Conservation (phyloP, 192 early-diverging fungal species). For the Gaertneriomyces sp. region DNA sequence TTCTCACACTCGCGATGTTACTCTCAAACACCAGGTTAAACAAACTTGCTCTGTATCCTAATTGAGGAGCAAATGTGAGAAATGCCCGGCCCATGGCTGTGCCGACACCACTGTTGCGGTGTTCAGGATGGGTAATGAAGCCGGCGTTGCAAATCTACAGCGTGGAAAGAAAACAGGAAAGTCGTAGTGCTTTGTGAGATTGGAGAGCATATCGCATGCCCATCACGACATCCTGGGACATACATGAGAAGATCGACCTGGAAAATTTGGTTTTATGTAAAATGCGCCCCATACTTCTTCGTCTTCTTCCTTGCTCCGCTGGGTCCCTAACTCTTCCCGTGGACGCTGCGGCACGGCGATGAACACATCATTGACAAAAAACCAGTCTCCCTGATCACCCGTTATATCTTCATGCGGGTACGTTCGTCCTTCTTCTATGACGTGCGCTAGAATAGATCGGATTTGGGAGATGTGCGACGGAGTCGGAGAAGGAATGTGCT, state of each 20-base stretch:
- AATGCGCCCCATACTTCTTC: conserved; percentile 59
- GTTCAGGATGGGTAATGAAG: conserved; percentile 52
- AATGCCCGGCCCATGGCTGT: conserved; percentile 61
- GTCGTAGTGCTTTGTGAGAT: neutral
- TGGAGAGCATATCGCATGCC: neutral
- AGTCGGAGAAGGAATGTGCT: no score
- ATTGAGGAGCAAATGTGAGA: conserved; percentile 53
- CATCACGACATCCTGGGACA: conserved; percentile 33
- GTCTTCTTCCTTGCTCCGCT: neutral
- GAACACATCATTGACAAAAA: no score
- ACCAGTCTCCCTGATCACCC: no score
- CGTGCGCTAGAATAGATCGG: no score
- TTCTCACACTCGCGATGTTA: conserved; percentile 58
- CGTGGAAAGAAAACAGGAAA: neutral
- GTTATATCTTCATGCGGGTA: no score
- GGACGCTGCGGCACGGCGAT: no score
- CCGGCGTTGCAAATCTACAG: conserved; percentile 69
- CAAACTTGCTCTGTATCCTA: conserved; percentile 70
- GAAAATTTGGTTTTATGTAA: conserved; percentile 79
- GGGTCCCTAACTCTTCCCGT: no score
- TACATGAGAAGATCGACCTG: conserved; percentile 67
- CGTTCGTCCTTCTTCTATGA: no score
- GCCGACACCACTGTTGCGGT: conserved; percentile 58
- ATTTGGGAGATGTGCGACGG: no score
- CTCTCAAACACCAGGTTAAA: conserved; percentile 79